Percentiles rank a stretch among this genome's conserved stretches.
phyloP scores from a whole-genome alignment of 2,329 filamentous ascomycete genomes.

The Fusarium pilosicola region DNA sequence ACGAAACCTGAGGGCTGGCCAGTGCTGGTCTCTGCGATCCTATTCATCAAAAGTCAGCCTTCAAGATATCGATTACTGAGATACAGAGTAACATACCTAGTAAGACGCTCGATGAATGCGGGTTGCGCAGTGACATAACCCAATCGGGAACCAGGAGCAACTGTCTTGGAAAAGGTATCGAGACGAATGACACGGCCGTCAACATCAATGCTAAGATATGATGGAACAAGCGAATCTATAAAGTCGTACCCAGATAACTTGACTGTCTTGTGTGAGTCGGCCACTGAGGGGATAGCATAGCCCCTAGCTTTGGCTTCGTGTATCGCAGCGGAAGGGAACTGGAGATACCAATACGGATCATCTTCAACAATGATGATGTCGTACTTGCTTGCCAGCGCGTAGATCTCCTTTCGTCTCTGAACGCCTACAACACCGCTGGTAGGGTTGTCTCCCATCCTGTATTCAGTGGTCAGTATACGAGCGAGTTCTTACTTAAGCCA shows the following conservation, averaged over 20 bases:
- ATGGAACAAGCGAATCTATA: constrained; percentile 84
- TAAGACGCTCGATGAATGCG: constrained; percentile 76
- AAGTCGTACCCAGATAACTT: constrained; percentile 75
- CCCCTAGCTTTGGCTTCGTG: constrained; percentile 61
- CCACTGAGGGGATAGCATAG: constrained; percentile 44
- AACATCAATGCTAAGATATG: constrained; percentile 81
- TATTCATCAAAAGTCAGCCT: constrained; percentile 43
- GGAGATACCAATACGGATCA: constrained; percentile 95
- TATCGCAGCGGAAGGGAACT: constrained; percentile 77
- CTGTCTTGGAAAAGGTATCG: constrained; percentile 93
- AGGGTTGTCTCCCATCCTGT: constrained; percentile 78
- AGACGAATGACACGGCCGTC: constrained; percentile 90
- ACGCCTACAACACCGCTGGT: constrained; percentile 80
- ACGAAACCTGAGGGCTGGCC: constrained; percentile 91
- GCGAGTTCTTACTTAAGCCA: neutral
- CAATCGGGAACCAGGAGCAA: constrained; percentile 87
- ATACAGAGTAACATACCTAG: constrained; percentile 42
- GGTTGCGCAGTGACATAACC: constrained; percentile 93
- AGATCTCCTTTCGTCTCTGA: constrained; percentile 79
- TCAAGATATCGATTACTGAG: neutral
- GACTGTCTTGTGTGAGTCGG: constrained; percentile 46
- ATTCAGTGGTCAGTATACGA: neutral
- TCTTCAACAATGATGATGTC: constrained; percentile 94
- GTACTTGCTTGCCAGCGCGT: constrained; percentile 81
- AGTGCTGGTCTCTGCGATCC: constrained; percentile 80